A percentile compares a stretch with the other conserved stretches of the same genome.
These are phyloP conservation scores for Volutella citrinella DNA, from an alignment of 2,329 filamentous ascomycete species.

Conservation along the genomic window DNA sequence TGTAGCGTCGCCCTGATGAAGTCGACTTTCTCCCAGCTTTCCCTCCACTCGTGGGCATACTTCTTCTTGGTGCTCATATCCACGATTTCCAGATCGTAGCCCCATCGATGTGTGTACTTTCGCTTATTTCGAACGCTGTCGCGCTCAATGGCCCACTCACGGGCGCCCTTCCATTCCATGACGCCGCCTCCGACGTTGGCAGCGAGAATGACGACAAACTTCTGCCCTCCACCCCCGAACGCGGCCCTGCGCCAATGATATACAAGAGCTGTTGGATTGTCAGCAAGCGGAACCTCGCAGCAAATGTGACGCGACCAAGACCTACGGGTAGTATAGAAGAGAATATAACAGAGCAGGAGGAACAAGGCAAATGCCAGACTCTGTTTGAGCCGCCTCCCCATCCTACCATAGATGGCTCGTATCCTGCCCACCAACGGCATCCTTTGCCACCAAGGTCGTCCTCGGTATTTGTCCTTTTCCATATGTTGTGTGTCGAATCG, in stretches of 20 bases:
- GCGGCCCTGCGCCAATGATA: conserved; percentile 69
- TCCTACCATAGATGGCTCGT: conserved; percentile 43
- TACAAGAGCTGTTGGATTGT: conserved; percentile 40
- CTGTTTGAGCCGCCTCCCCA: conserved; percentile 65
- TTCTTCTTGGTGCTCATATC: conserved; percentile 99
- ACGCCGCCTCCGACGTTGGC: conserved; percentile 95
- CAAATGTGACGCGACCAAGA: conserved; percentile 24
- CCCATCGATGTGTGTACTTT: conserved; percentile 82
- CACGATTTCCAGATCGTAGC: conserved; percentile 92
- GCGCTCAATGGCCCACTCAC: conserved; percentile 97
- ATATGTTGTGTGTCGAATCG: conserved; percentile 65
- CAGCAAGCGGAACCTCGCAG: neutral
- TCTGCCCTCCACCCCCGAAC: conserved; percentile 78
- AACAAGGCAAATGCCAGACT: conserved; percentile 57
- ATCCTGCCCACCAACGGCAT: conserved; percentile 46
- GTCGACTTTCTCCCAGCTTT: conserved; percentile 99
- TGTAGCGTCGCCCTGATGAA: conserved; percentile 82
- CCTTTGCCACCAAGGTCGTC: conserved; percentile 50
- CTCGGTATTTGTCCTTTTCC: conserved; percentile 76
- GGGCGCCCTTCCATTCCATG: conserved; percentile 97
- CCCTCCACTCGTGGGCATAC: conserved; percentile 97
- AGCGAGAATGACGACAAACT: conserved; percentile 88
- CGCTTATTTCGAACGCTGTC: conserved; percentile 96
- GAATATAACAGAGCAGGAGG: conserved; percentile 57
- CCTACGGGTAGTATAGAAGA: conserved; percentile 75